Base-by-base conservation (phyloP, 2,329 filamentous ascomycete genomes). In the Hymenoscyphus albidus region DNA sequence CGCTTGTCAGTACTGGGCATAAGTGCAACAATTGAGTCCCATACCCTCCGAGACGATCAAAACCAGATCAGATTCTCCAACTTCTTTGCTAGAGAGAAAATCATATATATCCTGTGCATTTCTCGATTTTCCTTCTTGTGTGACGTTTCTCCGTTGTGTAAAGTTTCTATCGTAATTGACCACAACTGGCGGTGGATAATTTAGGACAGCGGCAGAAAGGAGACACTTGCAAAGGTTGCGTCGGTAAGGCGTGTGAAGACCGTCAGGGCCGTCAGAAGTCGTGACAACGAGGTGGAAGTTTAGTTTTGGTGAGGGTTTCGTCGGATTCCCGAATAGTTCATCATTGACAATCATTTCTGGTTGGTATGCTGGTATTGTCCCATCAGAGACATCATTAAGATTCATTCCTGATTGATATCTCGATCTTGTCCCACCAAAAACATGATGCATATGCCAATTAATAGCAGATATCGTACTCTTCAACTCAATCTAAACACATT, bases 141-240 rank as follows among this genome's bases (percentile, higher is more conserved):
- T 32, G 14, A 32, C 22, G 6, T 64, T 62, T 32, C 48, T 59
- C 7, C 62, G 59, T 5, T 51, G 55, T 5, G 62, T 39, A 5
- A 32, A 14, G 6, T 64, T 62, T 31, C 48, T 59, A 1, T 59
- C 60, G 13, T 55, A 76, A 70, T 81, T 81, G 58, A 86, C 76
- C 38, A 85, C 71, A 0, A 82, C 85, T 6, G 85, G 82, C 14
- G 84, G 81, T 10, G 85, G 85, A 62, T 86, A 88, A 65, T 83
- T 80, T 48, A 86, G 76, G n/a, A 86, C 78, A 74, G 85, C 83
- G 1, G 83, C 80, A 1, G 84, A 85, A 13, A 85, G 76, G 13
- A 86, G 71, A 1, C 83, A 82, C 68, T 83, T 83, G 77, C 85
- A 88, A 51, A 87, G 78, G n/a, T 80, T 78, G 12, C 48, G 42